phyloP scores from a whole-genome alignment of 306 rosid species.

The Astragalus glycyphyllos region DNA sequence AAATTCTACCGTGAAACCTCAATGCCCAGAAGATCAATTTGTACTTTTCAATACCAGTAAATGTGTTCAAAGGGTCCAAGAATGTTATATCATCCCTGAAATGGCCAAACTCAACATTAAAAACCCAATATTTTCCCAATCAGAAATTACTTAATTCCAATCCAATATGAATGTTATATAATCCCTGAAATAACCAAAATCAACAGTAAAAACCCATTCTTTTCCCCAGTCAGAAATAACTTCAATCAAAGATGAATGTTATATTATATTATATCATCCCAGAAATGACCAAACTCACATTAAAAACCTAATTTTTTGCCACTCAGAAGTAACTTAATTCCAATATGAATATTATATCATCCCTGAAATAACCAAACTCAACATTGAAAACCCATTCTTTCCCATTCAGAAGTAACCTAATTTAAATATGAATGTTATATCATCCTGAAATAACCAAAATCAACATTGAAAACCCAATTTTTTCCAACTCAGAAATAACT shows the following conservation, averaged over 20 bases:
- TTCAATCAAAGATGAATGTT: too few relatives aligned
- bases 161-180: too few relatives aligned
- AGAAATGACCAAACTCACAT: too few relatives aligned
- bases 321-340: neutral
- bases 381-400: neutral
- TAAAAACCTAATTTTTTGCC: neutral
- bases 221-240: too few relatives aligned
- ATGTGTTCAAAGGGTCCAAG: conserved; percentile 85
- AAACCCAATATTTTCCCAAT: neutral
- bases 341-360: conserved; percentile 68
- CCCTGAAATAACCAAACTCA: conserved; percentile 64
- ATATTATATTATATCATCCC: too few relatives aligned
- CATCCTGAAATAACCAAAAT: too few relatives aligned
- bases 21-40: conserved; percentile 94
- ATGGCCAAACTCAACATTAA: conserved; percentile 41
- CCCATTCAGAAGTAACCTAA: neutral
- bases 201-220: too few relatives aligned
- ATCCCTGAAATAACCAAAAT: too few relatives aligned
- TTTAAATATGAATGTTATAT: neutral
- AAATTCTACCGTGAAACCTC: conserved; percentile 80
- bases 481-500: too few relatives aligned
- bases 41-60: conserved; percentile 86
- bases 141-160: neutral
- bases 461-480: too few relatives aligned
- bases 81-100: conserved; percentile 92